Conservation (phyloP, 805 yeast species). For the Millerozyma acaciae region DNA sequence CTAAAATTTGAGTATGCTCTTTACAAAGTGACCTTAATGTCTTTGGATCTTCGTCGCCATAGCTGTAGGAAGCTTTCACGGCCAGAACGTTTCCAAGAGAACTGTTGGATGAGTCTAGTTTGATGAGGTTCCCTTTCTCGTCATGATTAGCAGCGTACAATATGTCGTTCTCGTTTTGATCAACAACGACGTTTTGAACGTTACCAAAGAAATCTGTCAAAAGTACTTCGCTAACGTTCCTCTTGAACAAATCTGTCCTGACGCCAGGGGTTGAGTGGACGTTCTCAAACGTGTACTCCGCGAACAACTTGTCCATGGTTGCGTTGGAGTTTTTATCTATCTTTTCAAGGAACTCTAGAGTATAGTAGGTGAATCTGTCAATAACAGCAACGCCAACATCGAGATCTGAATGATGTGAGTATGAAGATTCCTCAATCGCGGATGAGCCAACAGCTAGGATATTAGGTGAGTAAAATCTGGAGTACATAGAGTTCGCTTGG, state of each 20-base stretch:
- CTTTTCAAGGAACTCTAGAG: constrained; percentile 80
- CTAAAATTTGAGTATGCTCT: constrained; percentile 12
- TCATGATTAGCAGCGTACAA: constrained; percentile 34
- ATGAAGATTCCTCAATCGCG: constrained; percentile 80
- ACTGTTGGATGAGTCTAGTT: not conserved
- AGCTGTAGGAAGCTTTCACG: not conserved
- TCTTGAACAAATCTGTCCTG: constrained; percentile 68
- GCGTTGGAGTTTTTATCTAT: constrained; percentile 70
- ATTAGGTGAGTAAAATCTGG: constrained; percentile 87
- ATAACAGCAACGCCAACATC: constrained; percentile 98
- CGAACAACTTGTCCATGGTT: constrained; percentile 82
- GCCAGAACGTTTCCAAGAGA: not conserved
- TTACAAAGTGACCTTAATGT: constrained; percentile 3
- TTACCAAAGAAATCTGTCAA: constrained; percentile 95
- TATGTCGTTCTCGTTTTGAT: constrained; percentile 49
- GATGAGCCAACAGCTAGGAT: constrained; percentile 91
- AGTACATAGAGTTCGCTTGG: constrained; percentile 97
- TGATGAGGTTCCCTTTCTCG: constrained; percentile 15
- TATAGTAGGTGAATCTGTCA: constrained; percentile 91
- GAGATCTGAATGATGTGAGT: constrained; percentile 92
- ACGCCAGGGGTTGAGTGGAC: constrained; percentile 95
- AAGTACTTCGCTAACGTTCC: constrained; percentile 63
- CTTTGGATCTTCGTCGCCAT: not conserved
- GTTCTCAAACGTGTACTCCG: constrained; percentile 75
- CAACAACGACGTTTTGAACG: constrained; percentile 71